Base-by-base conservation (phyloP, 441 rosid genomes). In the Arabidopsis lyrata region DNA sequence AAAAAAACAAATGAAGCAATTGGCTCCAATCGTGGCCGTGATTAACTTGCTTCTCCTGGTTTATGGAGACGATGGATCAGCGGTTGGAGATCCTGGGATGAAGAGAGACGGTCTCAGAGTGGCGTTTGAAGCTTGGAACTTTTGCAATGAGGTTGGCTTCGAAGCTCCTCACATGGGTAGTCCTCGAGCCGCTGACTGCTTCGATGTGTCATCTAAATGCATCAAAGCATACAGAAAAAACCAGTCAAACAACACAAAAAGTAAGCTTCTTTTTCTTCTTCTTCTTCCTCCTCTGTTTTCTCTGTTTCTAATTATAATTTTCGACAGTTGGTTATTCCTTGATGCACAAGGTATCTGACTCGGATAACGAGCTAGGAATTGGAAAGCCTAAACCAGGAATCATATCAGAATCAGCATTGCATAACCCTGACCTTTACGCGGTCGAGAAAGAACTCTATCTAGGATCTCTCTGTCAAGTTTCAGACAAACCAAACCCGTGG, bases 41-140 rank as follows among this genome's bases (percentile, higher is more conserved):
- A 39, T 64, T 31, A 56, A 1, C 67, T 70, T 76, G 56, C 56
- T 77, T 63, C 63, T 64, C 16, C 8, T 70, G 14, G 67, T 70
- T 70, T 49, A 31, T 5, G 72, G 76, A 22, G 32, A 49, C 8
- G 65, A 55, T 5, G 38, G 41, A 34, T 38, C 90, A 6, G 88
- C 83, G 0, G 83, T 86, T 45, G 92, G 92, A 16, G 92, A 87
- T 75, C 88, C 92, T 0, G 87, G 87, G 58, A 86, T 87, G 90
- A 76, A 63, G 72, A 82, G 90, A 79, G 88, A 87, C 35, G 85
- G 88, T 22, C 73, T 87, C 61, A 76, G 90, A 71, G 86, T 86
- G 8, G 92, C 82, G 1, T 86, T 86, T 75, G 90, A 88, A 78
- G 92, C 87, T 81, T 88, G 90, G 92, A 86, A 88, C 81, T 86